Conservation (phyloP, 1,284 basidiomycete species). For the Vanrija sp. region DNA sequence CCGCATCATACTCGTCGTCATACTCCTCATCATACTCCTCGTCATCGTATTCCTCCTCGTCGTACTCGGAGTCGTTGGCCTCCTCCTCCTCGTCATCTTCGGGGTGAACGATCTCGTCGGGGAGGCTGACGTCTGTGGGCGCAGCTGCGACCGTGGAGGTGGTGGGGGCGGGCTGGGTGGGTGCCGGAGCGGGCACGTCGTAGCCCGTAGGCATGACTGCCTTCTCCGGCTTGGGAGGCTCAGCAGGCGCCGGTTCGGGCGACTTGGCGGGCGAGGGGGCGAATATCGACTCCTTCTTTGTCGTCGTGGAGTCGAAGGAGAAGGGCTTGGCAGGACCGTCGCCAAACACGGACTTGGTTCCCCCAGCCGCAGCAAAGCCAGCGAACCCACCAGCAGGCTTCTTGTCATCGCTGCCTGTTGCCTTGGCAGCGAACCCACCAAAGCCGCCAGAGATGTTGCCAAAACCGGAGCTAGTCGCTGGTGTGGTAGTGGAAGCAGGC, state of each 20-base stretch:
- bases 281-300: not conserved
- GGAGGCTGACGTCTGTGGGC: not conserved
- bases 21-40: conserved; percentile 20
- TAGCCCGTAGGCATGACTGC: not conserved
- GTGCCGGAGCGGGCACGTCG: not conserved
- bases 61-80: conserved; percentile 17
- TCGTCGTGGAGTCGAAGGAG: not conserved
- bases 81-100: conserved; percentile 14
- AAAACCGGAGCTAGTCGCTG: conserved; percentile 8
- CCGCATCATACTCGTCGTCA: conserved; percentile 17
- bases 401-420: conserved; percentile 1
- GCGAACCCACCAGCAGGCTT: conserved; percentile 25
- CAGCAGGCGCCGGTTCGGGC: not conserved
- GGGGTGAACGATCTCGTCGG: not conserved
- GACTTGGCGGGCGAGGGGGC: not conserved
- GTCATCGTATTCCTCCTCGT: conserved; percentile 22
- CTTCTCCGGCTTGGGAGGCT: not conserved
- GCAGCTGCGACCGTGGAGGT: not conserved
- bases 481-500: conserved; percentile 16
- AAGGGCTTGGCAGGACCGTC: not conserved
- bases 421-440: conserved; percentile 33
- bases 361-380: conserved; percentile 16
- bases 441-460: conserved; percentile 38
- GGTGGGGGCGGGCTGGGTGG: not conserved
- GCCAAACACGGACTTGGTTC: conserved; percentile 15